Evolutionary conservation across 345 rosid species (phyloP), one percentile per base, ranked within the genome.

Genomic region (Citrus unshiu): DNA sequence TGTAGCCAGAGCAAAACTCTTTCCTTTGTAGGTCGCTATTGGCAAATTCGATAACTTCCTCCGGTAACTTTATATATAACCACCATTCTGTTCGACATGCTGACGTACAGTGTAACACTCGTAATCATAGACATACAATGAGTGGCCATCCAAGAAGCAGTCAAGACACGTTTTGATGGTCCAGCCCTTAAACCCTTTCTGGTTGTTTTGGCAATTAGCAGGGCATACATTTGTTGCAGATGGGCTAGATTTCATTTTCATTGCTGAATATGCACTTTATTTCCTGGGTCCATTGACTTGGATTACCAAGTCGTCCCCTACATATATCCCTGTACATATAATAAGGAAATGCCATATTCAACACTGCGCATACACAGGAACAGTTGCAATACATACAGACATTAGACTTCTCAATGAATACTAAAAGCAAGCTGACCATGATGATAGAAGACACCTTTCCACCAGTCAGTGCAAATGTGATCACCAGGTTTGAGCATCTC

Each of bases 81-180:
- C 16, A 0, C 40, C 22, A 16, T 25, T 25, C 25, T 25, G 25
- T 25, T 25, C 4, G 40, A 68, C 9, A 5, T 68, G 10, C 29
- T 6, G 3, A 68, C 30, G 6, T n/a, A 68, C 30, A 2, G 27
- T 13, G 4, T 9, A 7, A 2, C 70, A 66, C 39, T 66, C 24
- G 22, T 66, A 34, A 22, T 34, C 70, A 21, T 19, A 34, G 25
- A 34, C 46, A 37, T 35, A 67, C 24, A 68, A 8, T 1, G 30
- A 39, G 2, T 46, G 22, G 37, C 73, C 59, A 70, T 69, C 32
- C 35, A 43, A 54, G 56, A 72, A 78, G 71, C 76, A 78, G 35
- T 78, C 65, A 5, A 70, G 71, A 9, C 71, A 72, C 1, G 64
- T 70, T 51, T 35, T 60, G 37, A 78, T 8, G 2, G 56, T 35